Evolutionary conservation across 129 eudicot species (phyloP).

Genomic region (Lonicera japonica): DNA sequence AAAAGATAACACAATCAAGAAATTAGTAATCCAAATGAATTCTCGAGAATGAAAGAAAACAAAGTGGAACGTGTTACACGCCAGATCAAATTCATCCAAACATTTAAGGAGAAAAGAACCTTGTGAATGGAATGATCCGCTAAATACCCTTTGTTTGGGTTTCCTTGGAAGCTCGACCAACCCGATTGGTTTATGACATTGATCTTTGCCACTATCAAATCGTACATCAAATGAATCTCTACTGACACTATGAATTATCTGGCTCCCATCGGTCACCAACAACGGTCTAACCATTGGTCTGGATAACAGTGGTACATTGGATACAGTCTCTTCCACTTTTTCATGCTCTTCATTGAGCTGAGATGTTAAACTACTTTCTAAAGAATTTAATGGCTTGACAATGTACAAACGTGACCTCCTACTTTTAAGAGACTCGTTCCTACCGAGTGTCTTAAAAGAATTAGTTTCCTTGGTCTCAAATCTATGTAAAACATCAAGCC

Average conservation of each 20-base stretch:
- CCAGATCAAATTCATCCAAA: neutral
- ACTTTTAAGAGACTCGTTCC: constrained; percentile 7
- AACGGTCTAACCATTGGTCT: constrained; percentile 38
- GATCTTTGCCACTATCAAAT: constrained; percentile 21
- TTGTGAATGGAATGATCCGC: constrained; percentile 18
- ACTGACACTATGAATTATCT: constrained; percentile 13
- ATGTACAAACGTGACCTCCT: constrained; percentile 1
- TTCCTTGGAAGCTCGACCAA: constrained; percentile 26
- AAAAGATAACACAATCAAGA: too few species aligned
- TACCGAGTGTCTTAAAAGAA: neutral
- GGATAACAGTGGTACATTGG: neutral
- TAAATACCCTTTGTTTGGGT: constrained; percentile 12
- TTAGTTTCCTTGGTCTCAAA: constrained; percentile 12
- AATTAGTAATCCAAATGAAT: neutral
- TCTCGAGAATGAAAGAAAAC: neutral
- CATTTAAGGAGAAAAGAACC: constrained; percentile 13
- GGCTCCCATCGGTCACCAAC: constrained; percentile 26
- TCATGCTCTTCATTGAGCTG: neutral
- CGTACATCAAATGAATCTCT: constrained; percentile 13
- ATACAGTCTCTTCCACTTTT: neutral
- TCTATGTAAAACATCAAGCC: neutral
- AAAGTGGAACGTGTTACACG: neutral
- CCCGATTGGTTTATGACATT: constrained; percentile 15
- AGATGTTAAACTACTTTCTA: neutral
- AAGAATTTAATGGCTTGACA: constrained; percentile 16